Evolutionary conservation across 1,284 basidiomycete species (phyloP), one percentile per base, ranked within the genome.

Genomic region (Lentinula novae-zelandiae): DNA sequence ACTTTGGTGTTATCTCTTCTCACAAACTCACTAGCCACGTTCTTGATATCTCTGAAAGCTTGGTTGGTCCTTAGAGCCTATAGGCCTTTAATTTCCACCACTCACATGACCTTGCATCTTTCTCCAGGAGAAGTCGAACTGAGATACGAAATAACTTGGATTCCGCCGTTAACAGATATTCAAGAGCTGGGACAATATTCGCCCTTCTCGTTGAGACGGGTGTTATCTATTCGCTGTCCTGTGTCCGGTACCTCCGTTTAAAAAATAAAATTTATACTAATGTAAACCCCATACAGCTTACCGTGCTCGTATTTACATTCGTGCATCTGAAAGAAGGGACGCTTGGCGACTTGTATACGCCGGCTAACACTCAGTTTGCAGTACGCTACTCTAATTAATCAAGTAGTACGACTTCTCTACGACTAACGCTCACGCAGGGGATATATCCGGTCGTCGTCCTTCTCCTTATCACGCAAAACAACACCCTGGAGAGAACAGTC

Each of bases 171-270:
- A 22, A 63, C 13, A 53, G 53, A 55, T 62, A 55, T 52, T 27
- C 59, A 27, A 54, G 53, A 42, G 53, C 20, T 7, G 53, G 33
- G 60, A 63, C 67, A 15, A 57, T 54, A 6, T 54, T 69, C 7
- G 53, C 61, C 1, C 60, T 69, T 6, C 62, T 69, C 7, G 61
- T 69, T 8, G 68, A 69, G 42, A 62, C 65, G 4, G 68, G 68
- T 7, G 53, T 65, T n/a, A 12, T 68, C 5, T 69, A 69, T 56
- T 67, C 67, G 39, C 1, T 69, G 2, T 66, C 67, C 9, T 61
- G 62, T 5, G 67, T 66, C 9, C 42, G 66, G 61, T 2, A 42
- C 5, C n/a, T 53, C 36, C 15, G 22, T 8, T 22, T 15, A 9
- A 13, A 22, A 10, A 27, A 20, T 4, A 38, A 17, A n/a, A 20